These are phyloP conservation scores for Trichoderma erinaceum DNA, from an alignment of 495 filamentous ascomycete species.

Conservation along the genomic window DNA sequence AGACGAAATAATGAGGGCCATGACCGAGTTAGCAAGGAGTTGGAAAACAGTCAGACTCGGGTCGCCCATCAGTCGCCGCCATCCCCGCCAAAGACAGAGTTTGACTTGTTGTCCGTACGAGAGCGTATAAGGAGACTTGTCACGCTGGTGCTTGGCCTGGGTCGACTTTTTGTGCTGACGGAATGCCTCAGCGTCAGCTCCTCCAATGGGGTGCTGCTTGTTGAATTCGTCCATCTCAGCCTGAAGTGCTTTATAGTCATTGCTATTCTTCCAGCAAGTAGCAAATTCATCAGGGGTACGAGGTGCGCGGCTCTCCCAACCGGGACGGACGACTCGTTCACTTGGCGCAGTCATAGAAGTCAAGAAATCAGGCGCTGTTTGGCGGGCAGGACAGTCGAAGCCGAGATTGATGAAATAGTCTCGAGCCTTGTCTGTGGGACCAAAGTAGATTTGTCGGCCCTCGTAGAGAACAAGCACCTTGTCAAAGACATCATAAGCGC, in stretches of 20 bases:
- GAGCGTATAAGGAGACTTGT: conserved; percentile 43
- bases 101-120: conserved; percentile 47
- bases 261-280: conserved; percentile 51
- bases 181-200: conserved; percentile 48
- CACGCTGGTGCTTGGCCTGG: conserved; percentile 32
- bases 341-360: conserved; percentile 63
- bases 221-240: conserved; percentile 47
- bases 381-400: conserved; percentile 43
- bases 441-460: conserved; percentile 59
- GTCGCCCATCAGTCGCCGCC: conserved; percentile 50
- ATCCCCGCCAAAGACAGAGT: conserved; percentile 46
- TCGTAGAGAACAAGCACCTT: conserved; percentile 57
- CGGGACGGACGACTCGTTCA: conserved; percentile 54
- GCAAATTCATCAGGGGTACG: conserved; percentile 68
- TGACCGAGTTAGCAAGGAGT: conserved; percentile 51
- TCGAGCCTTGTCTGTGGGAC: conserved; percentile 45
- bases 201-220: conserved; percentile 35
- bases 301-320: conserved; percentile 58
- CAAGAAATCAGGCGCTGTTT: conserved; percentile 56
- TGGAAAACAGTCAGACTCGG: conserved; percentile 49
- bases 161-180: conserved; percentile 22
- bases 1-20: conserved; percentile 57
- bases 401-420: conserved; percentile 51
- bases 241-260: conserved; percentile 43
- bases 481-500: conserved; percentile 59